Base-by-base conservation (phyloP, 257 asterid species). In the Coffea canephora region DNA sequence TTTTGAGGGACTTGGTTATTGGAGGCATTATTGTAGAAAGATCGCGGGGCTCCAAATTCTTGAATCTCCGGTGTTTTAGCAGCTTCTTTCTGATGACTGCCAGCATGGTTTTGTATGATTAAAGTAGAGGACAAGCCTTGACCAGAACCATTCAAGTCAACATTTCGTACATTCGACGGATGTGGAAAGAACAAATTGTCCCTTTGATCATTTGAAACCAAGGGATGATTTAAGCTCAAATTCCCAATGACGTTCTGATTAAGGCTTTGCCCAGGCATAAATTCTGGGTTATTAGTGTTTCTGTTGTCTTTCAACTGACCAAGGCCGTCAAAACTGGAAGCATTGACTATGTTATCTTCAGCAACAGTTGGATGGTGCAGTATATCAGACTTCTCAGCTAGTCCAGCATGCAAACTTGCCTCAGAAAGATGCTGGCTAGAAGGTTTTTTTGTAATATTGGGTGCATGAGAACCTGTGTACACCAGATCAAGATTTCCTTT, bases 101-200 rank as follows among this genome's bases (percentile, higher is more conserved):
- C 86, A 18, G 8, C 74, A 69, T 84, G 86, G 75, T 69, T 69
- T 78, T 83, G 88, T 79, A 68, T 61, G 80, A 74, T 78, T 75
- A 80, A 78, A 65, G 86, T 83, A 48, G 76, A 54, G 31, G 66
- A 69, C 46, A 70, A 70, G 41, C 83, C 86, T 61, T 77, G 83
- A 82, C 83, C 85, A n/a, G 86, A 75, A 76, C 73, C 85, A 81
- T 88, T 88, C 84, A 87, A 67, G 81, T 88, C 86, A 43, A 82
- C 16, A 76, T 61, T 81, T 41, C 67, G 84, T 50, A 84, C 89
- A 79, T 75, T 86, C 57, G 92, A 78, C 65, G 81, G 85, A 66
- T 73, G 71, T 48, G 81, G 82, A 59, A 59, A 69, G 86, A 87
- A 71, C 78, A 82, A 41, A 82, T 52, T 75, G 77, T 69, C 76